These are phyloP conservation scores for Colletotrichum horii DNA, from an alignment of 2,329 filamentous ascomycete species.

Conservation along the genomic window DNA sequence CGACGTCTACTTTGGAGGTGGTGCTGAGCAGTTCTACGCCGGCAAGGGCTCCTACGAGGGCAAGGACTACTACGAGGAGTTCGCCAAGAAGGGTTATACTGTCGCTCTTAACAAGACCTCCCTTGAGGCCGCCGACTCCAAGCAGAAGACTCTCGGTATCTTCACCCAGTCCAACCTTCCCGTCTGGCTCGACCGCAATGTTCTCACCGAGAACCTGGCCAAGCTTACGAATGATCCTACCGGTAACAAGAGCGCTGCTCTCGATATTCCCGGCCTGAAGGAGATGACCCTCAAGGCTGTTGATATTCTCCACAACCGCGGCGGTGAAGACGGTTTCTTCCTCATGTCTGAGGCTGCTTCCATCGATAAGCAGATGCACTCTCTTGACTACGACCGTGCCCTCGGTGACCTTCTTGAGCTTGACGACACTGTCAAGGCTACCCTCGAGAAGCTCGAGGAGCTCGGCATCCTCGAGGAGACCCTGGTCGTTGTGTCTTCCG, in stretches of 20 bases:
- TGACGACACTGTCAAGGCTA: constrained; percentile 81
- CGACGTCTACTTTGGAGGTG: constrained; percentile 83
- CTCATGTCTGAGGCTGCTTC: constrained; percentile 87
- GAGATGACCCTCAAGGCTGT: constrained; percentile 91
- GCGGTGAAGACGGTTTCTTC: constrained; percentile 78
- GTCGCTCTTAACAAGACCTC: constrained; percentile 77
- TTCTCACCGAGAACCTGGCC: constrained; percentile 75
- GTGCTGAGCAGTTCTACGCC: constrained; percentile 80
- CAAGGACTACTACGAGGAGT: constrained; percentile 81
- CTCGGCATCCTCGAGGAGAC: constrained; percentile 76
- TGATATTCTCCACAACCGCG: constrained; percentile 73
- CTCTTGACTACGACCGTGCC: constrained; percentile 83
- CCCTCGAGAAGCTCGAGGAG: constrained; percentile 70
- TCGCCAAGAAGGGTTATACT: constrained; percentile 74
- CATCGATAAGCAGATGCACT: constrained; percentile 91
- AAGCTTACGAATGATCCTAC: constrained; percentile 71
- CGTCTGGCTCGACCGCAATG: constrained; percentile 86
- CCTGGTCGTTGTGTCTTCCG: constrained; percentile 80
- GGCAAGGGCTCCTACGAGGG: constrained; percentile 68
- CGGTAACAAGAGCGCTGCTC: constrained; percentile 67
- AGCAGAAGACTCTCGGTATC: constrained; percentile 74
- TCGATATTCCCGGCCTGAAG: constrained; percentile 82
- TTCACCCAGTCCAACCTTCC: constrained; percentile 79
- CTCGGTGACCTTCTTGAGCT: constrained; percentile 85
- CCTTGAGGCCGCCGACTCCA: constrained; percentile 61